These are phyloP conservation scores for Pouteria campechiana DNA, from an alignment of 179 eudicot genomes.

Conservation along the genomic window DNA sequence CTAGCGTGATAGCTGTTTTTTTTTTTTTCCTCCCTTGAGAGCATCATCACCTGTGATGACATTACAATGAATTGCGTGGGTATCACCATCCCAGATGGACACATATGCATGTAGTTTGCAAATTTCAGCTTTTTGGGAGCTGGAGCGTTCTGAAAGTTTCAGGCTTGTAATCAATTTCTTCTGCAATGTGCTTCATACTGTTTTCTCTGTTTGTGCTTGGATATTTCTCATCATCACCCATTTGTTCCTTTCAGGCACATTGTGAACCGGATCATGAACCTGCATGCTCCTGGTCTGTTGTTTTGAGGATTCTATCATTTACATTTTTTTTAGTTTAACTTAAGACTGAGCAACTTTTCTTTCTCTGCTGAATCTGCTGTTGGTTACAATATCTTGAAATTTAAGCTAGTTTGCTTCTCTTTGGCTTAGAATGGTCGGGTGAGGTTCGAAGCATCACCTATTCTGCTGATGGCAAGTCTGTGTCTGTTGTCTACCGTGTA, in stretches of 20 bases:
- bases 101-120: too few species aligned
- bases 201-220: background rate
- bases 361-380: background rate
- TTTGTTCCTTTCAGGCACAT: constrained; percentile 52
- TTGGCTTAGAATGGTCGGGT: constrained; percentile 72
- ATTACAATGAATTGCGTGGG: too few species aligned
- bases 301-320: background rate
- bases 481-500: constrained; percentile 85
- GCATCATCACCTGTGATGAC: too few species aligned
- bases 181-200: background rate
- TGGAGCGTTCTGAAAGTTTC: too few species aligned
- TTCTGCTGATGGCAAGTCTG: constrained; percentile 77
- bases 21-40: too few species aligned
- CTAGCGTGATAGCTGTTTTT: too few species aligned
- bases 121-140: too few species aligned
- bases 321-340: background rate
- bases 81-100: too few species aligned
- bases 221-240: background rate
- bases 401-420: background rate
- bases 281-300: constrained; percentile 88
- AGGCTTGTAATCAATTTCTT: background rate
- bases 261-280: constrained; percentile 82
- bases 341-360: background rate
- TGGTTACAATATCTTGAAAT: background rate
- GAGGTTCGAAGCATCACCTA: constrained; percentile 69